phyloP scores from a whole-genome alignment of 495 filamentous ascomycete genomes.

The Chlorociboria aeruginascens region DNA sequence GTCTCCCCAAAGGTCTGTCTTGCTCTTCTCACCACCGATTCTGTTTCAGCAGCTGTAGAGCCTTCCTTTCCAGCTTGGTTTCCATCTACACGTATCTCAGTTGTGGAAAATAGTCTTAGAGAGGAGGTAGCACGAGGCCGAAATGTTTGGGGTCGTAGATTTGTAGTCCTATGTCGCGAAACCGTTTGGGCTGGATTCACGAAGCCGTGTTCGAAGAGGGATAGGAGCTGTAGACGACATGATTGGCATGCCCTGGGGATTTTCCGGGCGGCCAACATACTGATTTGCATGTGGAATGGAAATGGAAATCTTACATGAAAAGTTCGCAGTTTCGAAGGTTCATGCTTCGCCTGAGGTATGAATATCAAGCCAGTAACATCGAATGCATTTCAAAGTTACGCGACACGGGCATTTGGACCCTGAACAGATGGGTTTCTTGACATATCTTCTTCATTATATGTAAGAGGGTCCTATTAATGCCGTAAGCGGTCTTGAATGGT shows the following conservation, averaged over 20 bases:
- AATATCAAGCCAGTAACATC: too few species aligned
- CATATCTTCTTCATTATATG: too few species aligned
- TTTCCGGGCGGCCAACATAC: constrained; percentile 36
- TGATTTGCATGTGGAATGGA: not conserved
- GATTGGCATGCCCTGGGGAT: constrained; percentile 33
- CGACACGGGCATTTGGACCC: too few species aligned
- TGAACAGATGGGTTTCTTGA: too few species aligned
- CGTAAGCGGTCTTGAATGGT: too few species aligned
- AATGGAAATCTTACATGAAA: too few species aligned
- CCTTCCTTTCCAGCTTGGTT: not conserved
- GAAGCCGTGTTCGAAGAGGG: constrained; percentile 31
- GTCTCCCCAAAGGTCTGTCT: constrained; percentile 65
- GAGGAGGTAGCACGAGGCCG: constrained; percentile 12
- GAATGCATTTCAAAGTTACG: too few species aligned
- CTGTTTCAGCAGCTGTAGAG: constrained; percentile 30
- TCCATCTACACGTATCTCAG: constrained; percentile 6
- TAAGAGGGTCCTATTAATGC: too few species aligned
- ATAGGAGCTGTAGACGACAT: constrained; percentile 35
- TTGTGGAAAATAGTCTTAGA: constrained; percentile 28
- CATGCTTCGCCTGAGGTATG: too few species aligned
- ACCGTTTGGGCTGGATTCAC: constrained; percentile 8
- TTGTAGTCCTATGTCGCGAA: constrained; percentile 8
- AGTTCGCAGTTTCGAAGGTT: too few species aligned
- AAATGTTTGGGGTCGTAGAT: constrained; percentile 10
- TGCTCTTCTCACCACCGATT: constrained; percentile 54